Evolutionary conservation across 306 rosid genomes (phyloP), one percentile per base, ranked within the genome.

Genomic region (Begonia masoniana): DNA sequence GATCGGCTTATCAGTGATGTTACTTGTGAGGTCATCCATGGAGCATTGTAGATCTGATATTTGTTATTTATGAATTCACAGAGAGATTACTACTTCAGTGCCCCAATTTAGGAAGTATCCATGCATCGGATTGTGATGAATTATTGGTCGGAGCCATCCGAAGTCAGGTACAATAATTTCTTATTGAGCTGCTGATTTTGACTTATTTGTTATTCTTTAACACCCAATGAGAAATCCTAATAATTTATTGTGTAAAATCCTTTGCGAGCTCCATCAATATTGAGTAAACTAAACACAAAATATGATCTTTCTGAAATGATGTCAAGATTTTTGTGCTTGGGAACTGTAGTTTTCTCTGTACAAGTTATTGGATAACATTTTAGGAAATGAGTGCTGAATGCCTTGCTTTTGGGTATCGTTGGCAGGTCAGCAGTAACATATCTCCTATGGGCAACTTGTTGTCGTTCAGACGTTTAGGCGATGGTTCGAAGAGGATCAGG

Each of bases 401-500:
- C 17, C 58, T 48, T 15, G 46, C 39, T 15, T 9, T 41, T 21
- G 46, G n/a, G 7, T 56, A 16, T 68, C 50, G 41, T 62, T 3
- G 39, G 72, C 74, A 91, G 99, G 85, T 92, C 62, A 26, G 67
- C 49, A 67, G 58, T 66, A 63, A 65, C 47, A 36, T 15, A 47
- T 53, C 62, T n/a, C 58, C 65, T 1, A 58, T 47, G 70, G 94
- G 83, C 51, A 83, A 66, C 58, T 57, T 63, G 23, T 71, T 88
- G 31, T 84, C 89, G 36, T 75, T 78, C 64, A 91, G 83, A 71
- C 96, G 91, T 41, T 71, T 86, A 52, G 92, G 87, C 52, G 94
- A 82, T 78, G 94, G 99, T 63, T 91, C 96, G 47, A 91, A 91
- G 70, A 82, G 99, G 72, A 62, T 91, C 12, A 78, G 70, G 61